Evolutionary conservation across 1,284 basidiomycete genomes (phyloP), one percentile per base, ranked within the genome.

Genomic region (Ustilago sp.): DNA sequence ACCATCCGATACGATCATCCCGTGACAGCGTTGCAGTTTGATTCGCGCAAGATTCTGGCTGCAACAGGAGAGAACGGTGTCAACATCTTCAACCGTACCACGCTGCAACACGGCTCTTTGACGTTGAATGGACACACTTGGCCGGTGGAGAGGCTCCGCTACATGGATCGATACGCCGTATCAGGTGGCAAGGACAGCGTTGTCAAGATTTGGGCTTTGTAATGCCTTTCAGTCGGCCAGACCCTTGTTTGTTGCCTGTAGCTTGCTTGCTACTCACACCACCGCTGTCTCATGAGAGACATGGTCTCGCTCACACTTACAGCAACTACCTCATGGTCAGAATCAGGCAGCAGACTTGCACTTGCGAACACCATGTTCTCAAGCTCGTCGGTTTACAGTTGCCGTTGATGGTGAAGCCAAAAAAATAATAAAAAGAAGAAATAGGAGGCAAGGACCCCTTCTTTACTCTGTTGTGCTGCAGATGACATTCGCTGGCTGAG

Each of bases 51-150:
- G 88, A 92, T 99, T 55, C 89, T 98, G 48, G 92, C 94, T 8
- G 94, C 95, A n/a, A 90, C 93, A 19, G 95, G 95, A 17, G 94
- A 98, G 87, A 96, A 95, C 80, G 93, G 93, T 7, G 89, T 95
- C 78, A 94, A 95, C 89, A 94, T 95, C 50, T 99, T 95, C 88
- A 99, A 99, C 87, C 92, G 96, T 38, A 98, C 94, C 15, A 95
- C 92, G 70, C 91, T 93, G 88, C 93, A 95, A 85, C 92, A 95
- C 76, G 92, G 93, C 11, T 90, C 92, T 41, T 87, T 99, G 60
- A 86, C 90, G 51, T 93, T 92, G 28, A 98, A 98, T 84, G 97
- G 96, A 12, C 97, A 99, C 86, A 93, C 90, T 28, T 91, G 91
- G 76, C 95, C 95, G 0, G 92, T 92, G n/a, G 94, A 97, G 87